A percentile compares a stretch with the other conserved stretches of the same genome.
Conservation (phyloP, 2,329 filamentous ascomycete genomes). For the Albophoma yamanashiensis region DNA sequence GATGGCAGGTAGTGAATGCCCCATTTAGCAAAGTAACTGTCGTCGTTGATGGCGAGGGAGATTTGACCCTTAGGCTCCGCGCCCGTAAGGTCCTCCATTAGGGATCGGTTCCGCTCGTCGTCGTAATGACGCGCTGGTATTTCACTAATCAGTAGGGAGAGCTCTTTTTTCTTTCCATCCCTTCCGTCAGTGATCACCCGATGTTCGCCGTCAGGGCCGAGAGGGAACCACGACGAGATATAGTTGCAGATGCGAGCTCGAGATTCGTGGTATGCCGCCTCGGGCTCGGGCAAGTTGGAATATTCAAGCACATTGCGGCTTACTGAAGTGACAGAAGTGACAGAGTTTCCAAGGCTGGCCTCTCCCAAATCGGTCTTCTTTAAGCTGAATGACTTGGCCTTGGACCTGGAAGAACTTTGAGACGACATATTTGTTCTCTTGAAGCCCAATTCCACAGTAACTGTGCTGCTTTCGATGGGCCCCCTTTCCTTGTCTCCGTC, state of each 20-base stretch:
- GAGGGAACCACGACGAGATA: constrained; percentile 32
- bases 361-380: not conserved
- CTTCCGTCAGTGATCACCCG: constrained; percentile 2
- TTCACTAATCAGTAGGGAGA: constrained; percentile 18
- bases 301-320: constrained; percentile 9
- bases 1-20: constrained; percentile 47
- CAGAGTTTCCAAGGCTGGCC: not conserved
- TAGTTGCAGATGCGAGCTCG: constrained; percentile 39
- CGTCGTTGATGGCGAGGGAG: constrained; percentile 30
- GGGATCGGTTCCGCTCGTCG: constrained; percentile 30
- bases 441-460: constrained; percentile 26
- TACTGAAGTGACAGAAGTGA: not conserved
- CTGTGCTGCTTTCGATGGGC: not conserved
- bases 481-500: not conserved
- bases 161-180: constrained; percentile 13
- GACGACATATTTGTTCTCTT: constrained; percentile 9
- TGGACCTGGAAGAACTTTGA: not conserved
- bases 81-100: constrained; percentile 38
- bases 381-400: not conserved
- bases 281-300: constrained; percentile 16
- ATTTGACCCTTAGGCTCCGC: constrained; percentile 37
- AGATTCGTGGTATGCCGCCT: constrained; percentile 40
- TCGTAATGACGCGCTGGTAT: constrained; percentile 23
- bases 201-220: constrained; percentile 11
- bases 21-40: constrained; percentile 36